Percentiles rank a stretch among this genome's conserved stretches.
phyloP scores from a whole-genome alignment of 225 moss, liverwort and hornwort genomes.

The Bryoerythrophyllum caledonicum region DNA sequence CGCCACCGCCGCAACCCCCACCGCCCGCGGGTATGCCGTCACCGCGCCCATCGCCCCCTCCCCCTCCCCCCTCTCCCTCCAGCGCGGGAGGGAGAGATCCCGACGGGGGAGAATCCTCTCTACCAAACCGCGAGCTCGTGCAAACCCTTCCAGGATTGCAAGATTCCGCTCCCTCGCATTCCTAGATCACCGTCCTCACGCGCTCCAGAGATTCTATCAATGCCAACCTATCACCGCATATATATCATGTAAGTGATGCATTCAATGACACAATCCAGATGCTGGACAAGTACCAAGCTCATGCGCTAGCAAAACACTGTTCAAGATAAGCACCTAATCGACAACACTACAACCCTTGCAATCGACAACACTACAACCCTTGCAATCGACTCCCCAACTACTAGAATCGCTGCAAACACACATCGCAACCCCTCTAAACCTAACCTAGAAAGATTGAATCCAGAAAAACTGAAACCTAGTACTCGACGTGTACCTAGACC shows the following conservation, averaged over 20 bases:
- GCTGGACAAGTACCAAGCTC: too few relatives aligned
- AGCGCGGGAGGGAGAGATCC: conserved; percentile 26
- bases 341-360: background rate
- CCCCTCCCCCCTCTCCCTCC: conserved; percentile 29
- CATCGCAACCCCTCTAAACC: too few relatives aligned
- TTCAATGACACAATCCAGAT: too few relatives aligned
- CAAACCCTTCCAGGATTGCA: background rate
- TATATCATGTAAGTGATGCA: background rate
- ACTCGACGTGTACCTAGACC: too few relatives aligned
- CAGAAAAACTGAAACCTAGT: too few relatives aligned
- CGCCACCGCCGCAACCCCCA: conserved; percentile 76
- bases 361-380: background rate
- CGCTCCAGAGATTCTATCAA: background rate
- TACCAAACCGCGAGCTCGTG: background rate
- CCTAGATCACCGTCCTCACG: background rate
- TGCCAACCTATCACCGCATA: background rate
- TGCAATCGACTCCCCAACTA: background rate
- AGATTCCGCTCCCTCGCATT: background rate
- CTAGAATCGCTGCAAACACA: background rate
- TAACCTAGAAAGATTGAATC: too few relatives aligned
- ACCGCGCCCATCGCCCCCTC: conserved; percentile 13
- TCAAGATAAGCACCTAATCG: background rate
- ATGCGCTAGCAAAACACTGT: too few relatives aligned
- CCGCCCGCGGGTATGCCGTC: conserved; percentile 51
- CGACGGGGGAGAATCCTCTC: conserved; percentile 1